A percentile compares a stretch with the other conserved stretches of the same genome.
These are phyloP conservation scores for Globisporangium okanoganense DNA, from an alignment of 352 stramenopile genomes.

Conservation along the genomic window DNA sequence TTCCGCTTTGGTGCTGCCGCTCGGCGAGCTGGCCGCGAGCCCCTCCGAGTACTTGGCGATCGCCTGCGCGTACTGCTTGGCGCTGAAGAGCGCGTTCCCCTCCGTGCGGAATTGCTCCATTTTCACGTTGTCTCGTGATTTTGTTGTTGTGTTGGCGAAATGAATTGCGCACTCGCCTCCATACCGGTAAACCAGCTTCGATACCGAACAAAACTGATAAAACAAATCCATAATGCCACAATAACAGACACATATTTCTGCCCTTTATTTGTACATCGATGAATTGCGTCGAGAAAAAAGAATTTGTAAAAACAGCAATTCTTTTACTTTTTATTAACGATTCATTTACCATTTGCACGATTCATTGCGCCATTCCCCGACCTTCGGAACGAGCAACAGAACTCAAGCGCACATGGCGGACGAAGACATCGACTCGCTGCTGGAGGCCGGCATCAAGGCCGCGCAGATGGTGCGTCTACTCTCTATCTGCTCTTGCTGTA, in stretches of 20 bases:
- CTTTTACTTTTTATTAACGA: too few species aligned
- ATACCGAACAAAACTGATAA: too few species aligned
- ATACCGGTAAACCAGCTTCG: too few species aligned
- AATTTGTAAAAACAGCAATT: too few species aligned
- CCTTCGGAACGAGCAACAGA: not conserved
- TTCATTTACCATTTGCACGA: too few species aligned
- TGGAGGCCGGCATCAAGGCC: slow-evolving; percentile 70
- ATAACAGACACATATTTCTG: too few species aligned
- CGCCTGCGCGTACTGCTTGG: slow-evolving; percentile 58
- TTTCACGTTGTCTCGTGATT: slow-evolving; percentile 6
- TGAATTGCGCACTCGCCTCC: too few species aligned
- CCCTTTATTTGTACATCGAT: too few species aligned
- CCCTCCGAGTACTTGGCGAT: slow-evolving; percentile 68
- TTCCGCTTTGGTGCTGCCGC: slow-evolving; percentile 16
- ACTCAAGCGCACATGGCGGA: slow-evolving; percentile 39
- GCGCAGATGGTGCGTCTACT: slow-evolving; percentile 36
- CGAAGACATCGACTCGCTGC: slow-evolving; percentile 78
- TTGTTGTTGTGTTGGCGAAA: not conserved
- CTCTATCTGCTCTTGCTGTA: slow-evolving; percentile 7
- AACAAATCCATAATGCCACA: too few species aligned
- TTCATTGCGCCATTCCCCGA: too few species aligned
- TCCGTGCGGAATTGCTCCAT: slow-evolving; percentile 65
- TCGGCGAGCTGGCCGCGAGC: slow-evolving; percentile 17
- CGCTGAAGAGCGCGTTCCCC: slow-evolving; percentile 73
- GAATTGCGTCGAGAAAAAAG: too few species aligned